Conservation (phyloP, 371 early-diverging fungal species). For the Circinella umbellata region DNA sequence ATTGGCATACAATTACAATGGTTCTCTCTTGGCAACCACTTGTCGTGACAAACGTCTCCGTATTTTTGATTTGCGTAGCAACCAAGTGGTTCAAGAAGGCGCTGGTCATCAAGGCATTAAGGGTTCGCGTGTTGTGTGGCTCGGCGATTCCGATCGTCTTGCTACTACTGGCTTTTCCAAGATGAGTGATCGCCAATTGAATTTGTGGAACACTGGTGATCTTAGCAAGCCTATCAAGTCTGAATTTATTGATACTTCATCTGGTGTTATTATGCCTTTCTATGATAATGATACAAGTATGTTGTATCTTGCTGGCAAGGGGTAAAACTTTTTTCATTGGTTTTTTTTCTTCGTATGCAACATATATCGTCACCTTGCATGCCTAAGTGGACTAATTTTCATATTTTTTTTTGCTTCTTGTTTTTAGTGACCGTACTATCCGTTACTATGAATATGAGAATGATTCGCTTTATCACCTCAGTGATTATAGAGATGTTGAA, state of each 20-base stretch:
- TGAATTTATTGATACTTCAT: slow-evolving; percentile 87
- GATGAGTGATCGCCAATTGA: slow-evolving; percentile 91
- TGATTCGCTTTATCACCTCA: slow-evolving; percentile 77
- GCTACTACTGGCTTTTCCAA: slow-evolving; percentile 95
- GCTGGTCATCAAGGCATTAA: slow-evolving; percentile 95
- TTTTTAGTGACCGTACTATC: slow-evolving; percentile 94
- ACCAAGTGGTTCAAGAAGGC: slow-evolving; percentile 82
- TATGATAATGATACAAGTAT: slow-evolving; percentile 90
- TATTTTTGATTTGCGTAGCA: slow-evolving; percentile 90
- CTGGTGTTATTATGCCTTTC: slow-evolving; percentile 96
- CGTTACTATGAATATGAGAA: slow-evolving; percentile 96
- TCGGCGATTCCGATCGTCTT: slow-evolving; percentile 84
- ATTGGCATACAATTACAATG: slow-evolving; percentile 89
- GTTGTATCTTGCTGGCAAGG: slow-evolving; percentile 92
- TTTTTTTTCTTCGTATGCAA: background rate
- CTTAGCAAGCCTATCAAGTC: slow-evolving; percentile 81
- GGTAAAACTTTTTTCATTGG: background rate
- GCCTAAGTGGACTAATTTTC: background rate
- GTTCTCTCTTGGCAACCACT: slow-evolving; percentile 87
- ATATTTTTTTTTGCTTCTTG: slow-evolving; percentile 14
- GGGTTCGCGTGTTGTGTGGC: slow-evolving; percentile 93
- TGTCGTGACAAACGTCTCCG: slow-evolving; percentile 96
- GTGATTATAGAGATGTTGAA: slow-evolving; percentile 88
- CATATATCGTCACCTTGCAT: too few relatives aligned
- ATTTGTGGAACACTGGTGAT: slow-evolving; percentile 84